Evolutionary conservation across 1,139 yeast genomes (phyloP).

Genomic region (Geotrichum fermentans): DNA sequence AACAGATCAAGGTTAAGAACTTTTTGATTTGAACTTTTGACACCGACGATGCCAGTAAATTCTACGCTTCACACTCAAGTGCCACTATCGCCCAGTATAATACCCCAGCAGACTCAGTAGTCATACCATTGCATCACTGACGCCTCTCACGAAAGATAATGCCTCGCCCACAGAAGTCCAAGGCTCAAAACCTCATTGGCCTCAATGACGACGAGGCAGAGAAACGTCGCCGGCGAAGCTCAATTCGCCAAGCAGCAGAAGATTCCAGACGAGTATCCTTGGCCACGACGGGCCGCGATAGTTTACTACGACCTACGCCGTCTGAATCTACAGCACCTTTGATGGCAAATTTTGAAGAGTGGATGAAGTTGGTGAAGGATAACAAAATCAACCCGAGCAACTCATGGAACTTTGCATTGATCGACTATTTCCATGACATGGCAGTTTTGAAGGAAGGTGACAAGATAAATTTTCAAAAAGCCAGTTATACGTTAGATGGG

Average conservation of each 20-base stretch:
- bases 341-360: slow-evolving; percentile 74
- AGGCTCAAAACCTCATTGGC: slow-evolving; percentile 5
- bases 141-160: no score
- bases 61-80: no score
- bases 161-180: slow-evolving; percentile 6
- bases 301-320: background rate
- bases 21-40: no score
- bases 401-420: slow-evolving; percentile 79
- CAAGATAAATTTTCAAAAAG: slow-evolving; percentile 67
- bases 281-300: slow-evolving; percentile 4
- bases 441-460: slow-evolving; percentile 57
- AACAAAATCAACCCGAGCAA: slow-evolving; percentile 53
- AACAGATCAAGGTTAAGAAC: no score
- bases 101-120: no score
- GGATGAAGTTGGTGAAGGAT: slow-evolving; percentile 87
- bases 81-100: no score
- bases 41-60: no score
- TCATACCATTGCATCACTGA: no score
- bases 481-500: slow-evolving; percentile 77
- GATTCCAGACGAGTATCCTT: slow-evolving; percentile 10
- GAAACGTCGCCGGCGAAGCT: slow-evolving; percentile 28
- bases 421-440: slow-evolving; percentile 77
- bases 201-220: slow-evolving; percentile 34
- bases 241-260: slow-evolving; percentile 10
- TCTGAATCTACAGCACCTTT: slow-evolving; percentile 37